phyloP scores from a whole-genome alignment of 495 filamentous ascomycete species.

The Penicillium taxi region DNA sequence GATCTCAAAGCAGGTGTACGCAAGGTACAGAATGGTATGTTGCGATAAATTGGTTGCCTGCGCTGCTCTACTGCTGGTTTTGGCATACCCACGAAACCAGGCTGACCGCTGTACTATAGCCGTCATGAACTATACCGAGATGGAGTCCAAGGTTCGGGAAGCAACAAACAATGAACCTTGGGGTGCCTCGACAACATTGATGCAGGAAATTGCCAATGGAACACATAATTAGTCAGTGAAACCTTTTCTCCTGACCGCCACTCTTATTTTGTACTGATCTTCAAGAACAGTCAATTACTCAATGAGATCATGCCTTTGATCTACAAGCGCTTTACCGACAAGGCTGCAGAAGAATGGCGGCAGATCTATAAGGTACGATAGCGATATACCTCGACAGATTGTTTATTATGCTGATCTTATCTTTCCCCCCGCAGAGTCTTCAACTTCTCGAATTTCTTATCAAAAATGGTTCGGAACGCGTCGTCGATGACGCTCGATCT shows the following conservation, averaged over 20 bases:
- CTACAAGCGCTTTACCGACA: slow-evolving; percentile 98
- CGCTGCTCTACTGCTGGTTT: slow-evolving; percentile 5
- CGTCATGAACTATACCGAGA: slow-evolving; percentile 99
- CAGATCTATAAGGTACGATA: slow-evolving; percentile 85
- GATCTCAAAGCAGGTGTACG: slow-evolving; percentile 95
- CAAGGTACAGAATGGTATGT: slow-evolving; percentile 95
- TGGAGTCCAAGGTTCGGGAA: slow-evolving; percentile 97
- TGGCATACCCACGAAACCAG: slow-evolving; percentile 1
- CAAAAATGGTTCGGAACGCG: slow-evolving; percentile 96
- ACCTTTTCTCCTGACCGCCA: background rate
- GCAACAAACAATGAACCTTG: slow-evolving; percentile 97
- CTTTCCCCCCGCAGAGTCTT: slow-evolving; percentile 48
- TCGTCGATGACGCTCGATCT: slow-evolving; percentile 93
- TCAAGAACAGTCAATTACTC: slow-evolving; percentile 66
- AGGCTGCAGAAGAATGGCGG: slow-evolving; percentile 95
- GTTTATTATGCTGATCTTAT: background rate
- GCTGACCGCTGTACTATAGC: slow-evolving; percentile 45
- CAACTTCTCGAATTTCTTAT: slow-evolving; percentile 96
- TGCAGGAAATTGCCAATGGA: slow-evolving; percentile 97
- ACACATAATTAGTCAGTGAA: slow-evolving; percentile 90
- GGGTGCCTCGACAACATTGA: slow-evolving; percentile 82
- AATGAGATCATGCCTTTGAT: slow-evolving; percentile 99
- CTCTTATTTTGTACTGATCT: slow-evolving; percentile 11
- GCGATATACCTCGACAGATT: background rate
- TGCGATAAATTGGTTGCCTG: background rate